phyloP scores from a whole-genome alignment of 208 protist species.

The Tritrichomonas musculus region DNA sequence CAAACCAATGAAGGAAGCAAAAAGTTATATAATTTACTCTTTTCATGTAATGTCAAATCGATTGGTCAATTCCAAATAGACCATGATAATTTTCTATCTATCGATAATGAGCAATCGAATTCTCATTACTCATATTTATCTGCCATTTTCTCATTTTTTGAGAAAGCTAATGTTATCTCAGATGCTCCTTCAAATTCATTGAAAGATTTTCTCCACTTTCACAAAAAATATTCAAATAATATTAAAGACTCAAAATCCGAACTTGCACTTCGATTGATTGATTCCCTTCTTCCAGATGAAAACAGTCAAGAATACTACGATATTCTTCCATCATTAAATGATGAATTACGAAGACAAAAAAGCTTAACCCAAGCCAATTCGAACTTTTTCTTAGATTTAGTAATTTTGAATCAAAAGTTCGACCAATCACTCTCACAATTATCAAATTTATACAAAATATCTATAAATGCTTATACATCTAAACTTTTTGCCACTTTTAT shows the following conservation, averaged over 20 bases:
- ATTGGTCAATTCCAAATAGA: not conserved
- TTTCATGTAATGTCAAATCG: not conserved
- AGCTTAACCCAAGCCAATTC: not conserved
- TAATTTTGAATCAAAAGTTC: not conserved
- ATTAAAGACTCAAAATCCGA: not conserved
- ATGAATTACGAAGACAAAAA: not conserved
- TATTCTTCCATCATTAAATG: not conserved
- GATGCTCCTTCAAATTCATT: not conserved
- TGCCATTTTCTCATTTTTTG: not conserved
- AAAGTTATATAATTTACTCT: not conserved
- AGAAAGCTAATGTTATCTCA: not conserved
- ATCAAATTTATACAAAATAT: not conserved
- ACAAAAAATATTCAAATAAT: not conserved
- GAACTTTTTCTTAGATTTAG: not conserved
- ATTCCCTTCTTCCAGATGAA: not conserved
- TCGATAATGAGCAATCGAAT: not conserved
- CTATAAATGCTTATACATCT: not conserved
- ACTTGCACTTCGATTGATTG: not conserved
- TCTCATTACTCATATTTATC: too few relatives aligned
- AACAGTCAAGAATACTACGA: not conserved
- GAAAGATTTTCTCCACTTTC: not conserved
- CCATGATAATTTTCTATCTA: too few relatives aligned
- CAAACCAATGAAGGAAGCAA: too few relatives aligned
- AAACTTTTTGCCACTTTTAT: not conserved
- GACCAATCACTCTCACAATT: not conserved